These are phyloP conservation scores for Ceratocystis colombiana DNA, from an alignment of 2,329 filamentous ascomycete species.

Conservation along the genomic window DNA sequence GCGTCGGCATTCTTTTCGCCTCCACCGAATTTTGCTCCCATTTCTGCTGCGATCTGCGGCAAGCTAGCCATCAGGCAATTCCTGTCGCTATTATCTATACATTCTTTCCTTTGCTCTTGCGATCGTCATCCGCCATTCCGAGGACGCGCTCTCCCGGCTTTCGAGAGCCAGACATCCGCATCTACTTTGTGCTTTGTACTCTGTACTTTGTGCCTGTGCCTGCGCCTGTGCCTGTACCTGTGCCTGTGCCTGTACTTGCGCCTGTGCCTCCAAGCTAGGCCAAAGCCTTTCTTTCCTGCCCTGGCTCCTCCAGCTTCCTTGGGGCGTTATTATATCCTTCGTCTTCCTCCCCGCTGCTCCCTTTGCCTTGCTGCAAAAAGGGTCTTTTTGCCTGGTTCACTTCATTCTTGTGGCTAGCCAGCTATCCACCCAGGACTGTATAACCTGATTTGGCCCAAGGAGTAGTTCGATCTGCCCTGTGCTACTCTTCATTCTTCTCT, in stretches of 20 bases:
- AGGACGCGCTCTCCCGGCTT: background rate
- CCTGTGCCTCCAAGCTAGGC: no score
- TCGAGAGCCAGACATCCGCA: background rate
- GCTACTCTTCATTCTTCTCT: slow-evolving; percentile 12
- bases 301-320: background rate
- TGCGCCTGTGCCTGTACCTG: no score
- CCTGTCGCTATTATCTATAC: background rate
- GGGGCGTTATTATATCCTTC: background rate
- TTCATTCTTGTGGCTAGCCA: slow-evolving; percentile 3
- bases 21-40: background rate
- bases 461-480: background rate
- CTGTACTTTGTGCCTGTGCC: no score
- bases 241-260: no score
- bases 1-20: slow-evolving; percentile 24
- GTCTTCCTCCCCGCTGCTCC: background rate
- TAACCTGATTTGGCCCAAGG: slow-evolving; percentile 7
- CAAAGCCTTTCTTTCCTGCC: background rate
- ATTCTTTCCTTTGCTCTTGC: background rate
- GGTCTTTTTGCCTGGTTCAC: slow-evolving; percentile 1
- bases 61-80: background rate
- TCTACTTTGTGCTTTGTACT: background rate
- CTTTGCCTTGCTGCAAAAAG: background rate
- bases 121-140: background rate
- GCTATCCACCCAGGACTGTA: background rate
- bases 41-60: background rate